A percentile compares a stretch with the other conserved stretches of the same genome.
Conservation (phyloP, 1,284 basidiomycete species). For the Marasmius fiardii region DNA sequence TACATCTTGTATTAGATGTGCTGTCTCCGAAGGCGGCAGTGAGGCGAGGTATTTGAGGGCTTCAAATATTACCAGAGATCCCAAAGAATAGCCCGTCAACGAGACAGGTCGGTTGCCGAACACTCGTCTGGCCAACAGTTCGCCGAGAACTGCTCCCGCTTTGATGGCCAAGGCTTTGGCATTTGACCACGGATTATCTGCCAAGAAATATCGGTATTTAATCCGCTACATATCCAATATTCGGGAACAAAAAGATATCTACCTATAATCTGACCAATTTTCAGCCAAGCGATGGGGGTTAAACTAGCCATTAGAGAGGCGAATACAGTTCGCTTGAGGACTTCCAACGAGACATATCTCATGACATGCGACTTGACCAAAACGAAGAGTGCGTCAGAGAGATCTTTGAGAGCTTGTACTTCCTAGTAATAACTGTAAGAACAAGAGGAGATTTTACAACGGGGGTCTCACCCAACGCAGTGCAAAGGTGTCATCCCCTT, state of each 20-base stretch:
- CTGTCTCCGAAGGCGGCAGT: slow-evolving; percentile 40
- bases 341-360: slow-evolving; percentile 45
- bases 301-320: slow-evolving; percentile 46
- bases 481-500: slow-evolving; percentile 52
- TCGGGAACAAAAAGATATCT: slow-evolving; percentile 11
- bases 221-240: neutral
- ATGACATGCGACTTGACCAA: slow-evolving; percentile 48
- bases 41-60: slow-evolving; percentile 26
- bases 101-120: slow-evolving; percentile 57
- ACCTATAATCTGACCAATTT: slow-evolving; percentile 55
- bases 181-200: slow-evolving; percentile 63
- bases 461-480: slow-evolving; percentile 49
- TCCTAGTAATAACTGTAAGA: slow-evolving; percentile 34
- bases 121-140: slow-evolving; percentile 46
- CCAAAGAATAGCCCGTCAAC: slow-evolving; percentile 55
- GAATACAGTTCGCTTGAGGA: slow-evolving; percentile 50
- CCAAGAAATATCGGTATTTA: neutral
- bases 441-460: neutral
- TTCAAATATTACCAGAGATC: slow-evolving; percentile 28
- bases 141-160: slow-evolving; percentile 53
- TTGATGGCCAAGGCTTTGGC: slow-evolving; percentile 49
- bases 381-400: slow-evolving; percentile 44
- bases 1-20: slow-evolving; percentile 67
- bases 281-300: slow-evolving; percentile 50
- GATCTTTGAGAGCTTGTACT: slow-evolving; percentile 47